Percentiles rank a stretch among this genome's conserved stretches.
These are phyloP conservation scores for Zygotorulaspora chibaensis DNA, from an alignment of 805 yeast species.

Conservation along the genomic window DNA sequence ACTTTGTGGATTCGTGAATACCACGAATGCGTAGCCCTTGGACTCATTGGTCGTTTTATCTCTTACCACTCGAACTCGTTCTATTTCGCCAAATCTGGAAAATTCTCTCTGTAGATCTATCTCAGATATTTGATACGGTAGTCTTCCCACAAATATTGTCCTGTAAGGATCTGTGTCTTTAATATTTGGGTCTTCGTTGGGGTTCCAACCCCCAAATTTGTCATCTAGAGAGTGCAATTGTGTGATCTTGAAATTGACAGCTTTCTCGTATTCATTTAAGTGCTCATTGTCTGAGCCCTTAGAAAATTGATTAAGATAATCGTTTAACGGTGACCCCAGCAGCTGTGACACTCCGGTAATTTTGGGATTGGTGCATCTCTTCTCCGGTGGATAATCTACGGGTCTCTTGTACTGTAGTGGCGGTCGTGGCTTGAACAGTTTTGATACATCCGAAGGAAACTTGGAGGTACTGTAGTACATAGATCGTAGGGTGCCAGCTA, in stretches of 20 bases:
- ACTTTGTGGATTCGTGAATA: slow-evolving; percentile 56
- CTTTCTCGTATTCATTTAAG: slow-evolving; percentile 30
- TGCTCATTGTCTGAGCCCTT: slow-evolving; percentile 24
- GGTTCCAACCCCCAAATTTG: slow-evolving; percentile 46
- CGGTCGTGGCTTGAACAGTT: slow-evolving; percentile 47
- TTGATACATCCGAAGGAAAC: slow-evolving; percentile 39
- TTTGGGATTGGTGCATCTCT: slow-evolving; percentile 42
- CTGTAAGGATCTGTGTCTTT: slow-evolving; percentile 64
- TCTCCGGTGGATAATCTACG: slow-evolving; percentile 45
- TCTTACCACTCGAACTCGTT: slow-evolving; percentile 53
- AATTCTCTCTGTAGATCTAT: slow-evolving; percentile 62
- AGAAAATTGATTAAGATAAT: slow-evolving; percentile 33
- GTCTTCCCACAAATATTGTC: slow-evolving; percentile 74
- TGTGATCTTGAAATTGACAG: slow-evolving; percentile 12
- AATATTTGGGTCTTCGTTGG: slow-evolving; percentile 51
- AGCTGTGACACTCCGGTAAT: slow-evolving; percentile 45
- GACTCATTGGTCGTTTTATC: slow-evolving; percentile 50
- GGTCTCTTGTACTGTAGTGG: slow-evolving; percentile 50
- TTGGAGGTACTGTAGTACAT: slow-evolving; percentile 34
- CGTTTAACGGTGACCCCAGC: slow-evolving; percentile 18
- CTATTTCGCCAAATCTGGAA: slow-evolving; percentile 65
- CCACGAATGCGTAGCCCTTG: slow-evolving; percentile 81
- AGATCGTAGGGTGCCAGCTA: neutral
- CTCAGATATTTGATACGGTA: slow-evolving; percentile 62
- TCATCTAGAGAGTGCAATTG: slow-evolving; percentile 35